Evolutionary conservation across 2,329 filamentous ascomycete species (phyloP), one percentile per base, ranked within the genome.

Genomic region (Penicillium janthinellum): DNA sequence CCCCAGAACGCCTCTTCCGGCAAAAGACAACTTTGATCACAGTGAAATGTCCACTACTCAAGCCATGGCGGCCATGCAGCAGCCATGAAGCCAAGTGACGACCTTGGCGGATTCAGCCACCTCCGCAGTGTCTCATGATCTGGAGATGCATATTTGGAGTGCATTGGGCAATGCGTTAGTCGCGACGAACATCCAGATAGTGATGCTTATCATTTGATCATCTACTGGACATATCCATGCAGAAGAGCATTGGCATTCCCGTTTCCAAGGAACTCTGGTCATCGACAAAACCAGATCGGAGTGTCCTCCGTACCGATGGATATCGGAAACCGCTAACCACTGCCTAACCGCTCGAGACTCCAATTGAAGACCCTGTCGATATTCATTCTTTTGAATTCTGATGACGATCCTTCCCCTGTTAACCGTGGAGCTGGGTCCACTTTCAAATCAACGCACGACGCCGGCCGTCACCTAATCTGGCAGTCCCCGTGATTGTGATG

Each of bases 391-490:
- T 41, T n/a, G 1, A 22, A 42, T n/a, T 52, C 4, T 38, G 3
- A 45, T 11, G 64, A 56, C 31, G 64, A 66, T 67, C 64, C 25
- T 65, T 65, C 39, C 62, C 59, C 50, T 61, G 56, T 57, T 65
- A 34, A 63, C 56, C 51, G 49, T 55, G 57, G 60, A 41, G 28
- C 35, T 11, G 45, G 31, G 34, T 63, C 65, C 65, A 67, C 51
- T 31, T 41, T 55, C 42, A 62, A 64, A 62, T 61, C 48, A 56
- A 67, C 58, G 20, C 54, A 50, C 45, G 31, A 60, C 57, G 54
- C 20, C 51, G 64, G 62, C 45, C 48, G 25, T 56, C 42, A 37
- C 59, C 55, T 38, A 55, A 62, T 65, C 60, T 59, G 59, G 57
- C 53, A 62, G 31, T 37, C 37, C 42, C 56, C 58, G 57, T 54